Base-by-base conservation (phyloP, 1,139 yeast species). In the Schizosaccharomyces versatilis region DNA sequence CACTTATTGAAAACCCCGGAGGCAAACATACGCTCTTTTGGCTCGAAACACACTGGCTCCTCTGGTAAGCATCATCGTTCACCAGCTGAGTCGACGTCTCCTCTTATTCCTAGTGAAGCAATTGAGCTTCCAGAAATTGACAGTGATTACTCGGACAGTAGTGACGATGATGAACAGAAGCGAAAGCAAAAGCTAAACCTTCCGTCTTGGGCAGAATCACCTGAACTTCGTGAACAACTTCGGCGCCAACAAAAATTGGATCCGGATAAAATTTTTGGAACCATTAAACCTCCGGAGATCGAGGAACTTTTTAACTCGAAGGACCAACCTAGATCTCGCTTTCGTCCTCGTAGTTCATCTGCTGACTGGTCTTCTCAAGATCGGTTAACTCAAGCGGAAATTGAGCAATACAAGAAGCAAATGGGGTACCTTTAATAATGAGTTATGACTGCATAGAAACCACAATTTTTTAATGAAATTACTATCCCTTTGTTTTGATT, bases 221-320 rank as follows among this genome's bases (percentile, higher is more conserved):
- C 84, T 1, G 79, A 75, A 58, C 69, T 81, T 52, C 73, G 74
- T 47, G 69, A 69, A 55, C 69, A 74, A 44, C 70, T 84, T 49
- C 65, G 73, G 51, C 68, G 71, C 53, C 94, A 84, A 64, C 77
- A 75, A 59, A 66, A 68, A 17, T 69, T 81, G 57, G 81, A 86
- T 64, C 95, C 95, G 0, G 77, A 74, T 55, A 65, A 73, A 3
- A 76, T 86, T 1, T 86, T 88, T 70, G 95, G 95, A 0, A 82
- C 84, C 12, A 75, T 82, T 36, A 81, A 84, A 0, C 78, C 79
- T 3, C 68, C 84, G 57, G 76, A 79, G 52, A 75, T 84, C 65
- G 81, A 77, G 53, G 84, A 80, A 59, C 78, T 84, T 17, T 83
- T 84, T 64, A 75, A 76, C 54, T 67, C 71, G 8, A 51, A 59